Evolutionary conservation across 441 rosid species (phyloP).

Genomic region (Viola pubescens): DNA sequence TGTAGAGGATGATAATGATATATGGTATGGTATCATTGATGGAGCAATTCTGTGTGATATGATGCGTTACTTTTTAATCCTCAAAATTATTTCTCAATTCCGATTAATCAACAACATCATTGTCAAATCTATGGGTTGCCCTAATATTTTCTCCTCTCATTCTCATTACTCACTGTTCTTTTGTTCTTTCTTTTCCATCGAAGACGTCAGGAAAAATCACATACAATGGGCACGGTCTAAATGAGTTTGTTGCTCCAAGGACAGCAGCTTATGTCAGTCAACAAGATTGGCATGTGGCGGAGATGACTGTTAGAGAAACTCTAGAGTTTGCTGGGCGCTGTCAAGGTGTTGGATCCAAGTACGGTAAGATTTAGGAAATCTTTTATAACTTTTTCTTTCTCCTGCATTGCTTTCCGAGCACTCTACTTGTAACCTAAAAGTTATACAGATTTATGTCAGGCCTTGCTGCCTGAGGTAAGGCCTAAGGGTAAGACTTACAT

Average conservation of each 20-base stretch:
- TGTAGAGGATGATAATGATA: not conserved
- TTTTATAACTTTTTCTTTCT: not conserved
- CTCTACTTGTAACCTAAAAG: constrained; percentile 1
- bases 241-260: constrained; percentile 85
- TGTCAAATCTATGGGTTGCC: not conserved
- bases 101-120: constrained; percentile 1
- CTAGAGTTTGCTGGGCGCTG: constrained; percentile 87
- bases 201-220: constrained; percentile 78
- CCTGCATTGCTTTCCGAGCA: not conserved
- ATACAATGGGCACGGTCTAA: constrained; percentile 69
- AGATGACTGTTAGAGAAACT: constrained; percentile 92
- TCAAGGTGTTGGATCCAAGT: constrained; percentile 95
- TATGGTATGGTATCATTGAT: not conserved
- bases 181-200: constrained; percentile 12
- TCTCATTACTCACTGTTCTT: not conserved
- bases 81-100: not conserved
- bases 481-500: constrained; percentile 5
- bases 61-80: not conserved
- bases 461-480: not conserved
- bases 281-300: constrained; percentile 90
- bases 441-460: not conserved
- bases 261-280: constrained; percentile 97
- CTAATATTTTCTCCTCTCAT: not conserved
- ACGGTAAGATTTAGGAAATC: constrained; percentile 45
- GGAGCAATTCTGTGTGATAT: not conserved